Conservation (phyloP, 768 basidiomycete species). For the Paxillus ammoniavirescens region DNA sequence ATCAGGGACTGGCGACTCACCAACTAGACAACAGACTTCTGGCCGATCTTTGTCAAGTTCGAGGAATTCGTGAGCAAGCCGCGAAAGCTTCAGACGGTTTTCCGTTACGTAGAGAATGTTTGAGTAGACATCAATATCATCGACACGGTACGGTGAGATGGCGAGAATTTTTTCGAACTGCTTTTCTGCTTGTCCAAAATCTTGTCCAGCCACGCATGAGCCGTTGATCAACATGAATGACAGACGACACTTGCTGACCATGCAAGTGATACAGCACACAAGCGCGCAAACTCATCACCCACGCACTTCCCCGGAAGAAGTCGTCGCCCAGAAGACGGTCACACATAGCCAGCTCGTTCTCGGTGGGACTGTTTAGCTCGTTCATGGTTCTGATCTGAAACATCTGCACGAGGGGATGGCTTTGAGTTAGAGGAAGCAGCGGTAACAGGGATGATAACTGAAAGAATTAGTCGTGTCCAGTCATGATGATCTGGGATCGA, state of each 20-base stretch:
- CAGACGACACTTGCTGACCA: constrained; percentile 48
- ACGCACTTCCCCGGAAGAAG: constrained; percentile 79
- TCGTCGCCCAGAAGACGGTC: constrained; percentile 69
- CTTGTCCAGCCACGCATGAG: constrained; percentile 39
- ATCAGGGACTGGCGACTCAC: constrained; percentile 42
- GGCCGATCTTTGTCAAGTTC: constrained; percentile 89
- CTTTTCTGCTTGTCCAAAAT: constrained; percentile 81
- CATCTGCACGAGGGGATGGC: constrained; percentile 57
- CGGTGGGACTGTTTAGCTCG: constrained; percentile 86
- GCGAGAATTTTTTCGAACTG: constrained; percentile 83
- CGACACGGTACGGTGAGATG: constrained; percentile 84
- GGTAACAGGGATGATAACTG: constrained; percentile 46
- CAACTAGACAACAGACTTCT: constrained; percentile 94
- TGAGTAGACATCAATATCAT: constrained; percentile 94
- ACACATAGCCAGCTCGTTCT: constrained; percentile 79
- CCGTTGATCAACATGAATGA: background rate
- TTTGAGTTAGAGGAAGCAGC: constrained; percentile 45
- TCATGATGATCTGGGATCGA: background rate
- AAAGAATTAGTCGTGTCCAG: constrained; percentile 9
- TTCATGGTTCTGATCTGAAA: constrained; percentile 90
- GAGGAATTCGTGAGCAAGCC: constrained; percentile 88
- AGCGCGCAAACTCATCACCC: constrained; percentile 84
- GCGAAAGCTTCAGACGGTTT: constrained; percentile 82
- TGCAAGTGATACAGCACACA: constrained; percentile 88
- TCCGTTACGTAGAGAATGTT: constrained; percentile 97